Evolutionary conservation across 2,329 filamentous ascomycete genomes (phyloP).

Genomic region (Aspergillus bombycis): DNA sequence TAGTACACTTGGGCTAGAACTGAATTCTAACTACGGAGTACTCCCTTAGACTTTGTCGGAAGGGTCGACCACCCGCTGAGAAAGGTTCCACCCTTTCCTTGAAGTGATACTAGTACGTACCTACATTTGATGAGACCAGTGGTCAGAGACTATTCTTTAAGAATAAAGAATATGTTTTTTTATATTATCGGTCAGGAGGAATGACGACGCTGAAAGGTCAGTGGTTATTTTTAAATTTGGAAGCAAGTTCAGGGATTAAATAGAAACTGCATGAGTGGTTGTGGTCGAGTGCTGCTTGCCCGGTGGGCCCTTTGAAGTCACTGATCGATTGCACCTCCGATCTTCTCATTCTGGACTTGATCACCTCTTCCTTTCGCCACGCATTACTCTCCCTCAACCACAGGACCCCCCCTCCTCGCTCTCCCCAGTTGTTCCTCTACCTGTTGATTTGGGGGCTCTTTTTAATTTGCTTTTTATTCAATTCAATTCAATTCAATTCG

Average conservation of each 20-base stretch:
- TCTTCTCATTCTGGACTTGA: constrained; percentile 11
- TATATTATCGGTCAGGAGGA: background rate
- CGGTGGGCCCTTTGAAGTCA: constrained; percentile 10
- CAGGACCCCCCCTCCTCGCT: background rate
- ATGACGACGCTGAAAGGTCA: background rate
- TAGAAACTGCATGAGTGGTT: background rate
- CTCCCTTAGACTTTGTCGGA: background rate
- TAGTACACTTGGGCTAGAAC: background rate
- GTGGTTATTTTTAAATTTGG: background rate
- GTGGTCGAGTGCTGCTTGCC: background rate
- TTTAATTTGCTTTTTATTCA: background rate
- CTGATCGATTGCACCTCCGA: background rate
- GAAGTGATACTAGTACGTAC: background rate
- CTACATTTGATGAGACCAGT: background rate
- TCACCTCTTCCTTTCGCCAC: constrained; percentile 10
- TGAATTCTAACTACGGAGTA: background rate
- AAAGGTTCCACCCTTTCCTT: background rate
- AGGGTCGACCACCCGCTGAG: background rate
- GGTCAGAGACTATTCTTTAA: background rate
- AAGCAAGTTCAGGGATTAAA: background rate
- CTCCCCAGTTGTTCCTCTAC: background rate
- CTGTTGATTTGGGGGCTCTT: background rate
- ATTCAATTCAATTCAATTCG: background rate
- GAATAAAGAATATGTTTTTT: background rate
- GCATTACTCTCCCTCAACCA: background rate